Conservation (phyloP, 106 monocot genomes). For the Ottelia alismoides region DNA sequence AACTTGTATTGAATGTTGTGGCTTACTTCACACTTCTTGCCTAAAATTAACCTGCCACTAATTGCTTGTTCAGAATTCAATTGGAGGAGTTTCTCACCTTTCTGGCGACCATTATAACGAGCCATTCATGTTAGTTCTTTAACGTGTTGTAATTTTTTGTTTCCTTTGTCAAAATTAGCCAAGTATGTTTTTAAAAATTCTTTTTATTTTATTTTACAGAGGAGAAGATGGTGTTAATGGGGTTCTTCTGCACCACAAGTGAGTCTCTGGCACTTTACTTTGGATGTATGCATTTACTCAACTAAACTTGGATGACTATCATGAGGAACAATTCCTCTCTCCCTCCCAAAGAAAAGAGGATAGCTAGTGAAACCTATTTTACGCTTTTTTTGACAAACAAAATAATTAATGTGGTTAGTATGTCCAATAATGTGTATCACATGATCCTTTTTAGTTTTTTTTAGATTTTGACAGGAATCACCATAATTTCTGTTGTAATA, state of each 20-base stretch:
- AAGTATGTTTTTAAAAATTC: slow-evolving; percentile 5
- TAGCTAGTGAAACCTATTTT: too few relatives aligned
- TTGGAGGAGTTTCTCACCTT: slow-evolving; percentile 87
- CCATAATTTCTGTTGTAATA: too few relatives aligned
- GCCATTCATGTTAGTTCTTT: slow-evolving; percentile 81
- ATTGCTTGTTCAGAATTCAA: slow-evolving; percentile 65
- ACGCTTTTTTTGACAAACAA: too few relatives aligned
- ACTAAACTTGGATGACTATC: too few relatives aligned
- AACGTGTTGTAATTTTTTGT: not conserved
- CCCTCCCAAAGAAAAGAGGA: too few relatives aligned
- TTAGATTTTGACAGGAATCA: too few relatives aligned
- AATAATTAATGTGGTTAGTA: too few relatives aligned
- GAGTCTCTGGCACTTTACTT: too few relatives aligned
- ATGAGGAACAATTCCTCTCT: too few relatives aligned
- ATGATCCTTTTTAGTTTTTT: too few relatives aligned
- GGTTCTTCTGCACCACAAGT: slow-evolving; percentile 97
- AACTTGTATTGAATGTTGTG: not conserved
- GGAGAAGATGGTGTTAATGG: slow-evolving; percentile 96
- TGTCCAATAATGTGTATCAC: too few relatives aligned
- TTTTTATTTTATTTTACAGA: slow-evolving; percentile 27
- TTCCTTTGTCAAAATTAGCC: not conserved
- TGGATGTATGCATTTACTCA: too few relatives aligned
- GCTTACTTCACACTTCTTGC: not conserved
- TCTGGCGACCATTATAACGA: slow-evolving; percentile 81
- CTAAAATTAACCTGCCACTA: not conserved